A percentile compares a stretch with the other conserved stretches of the same genome.
Evolutionary conservation across 2,329 filamentous ascomycete genomes (phyloP).

Genomic region (Sclerotinia borealis): DNA sequence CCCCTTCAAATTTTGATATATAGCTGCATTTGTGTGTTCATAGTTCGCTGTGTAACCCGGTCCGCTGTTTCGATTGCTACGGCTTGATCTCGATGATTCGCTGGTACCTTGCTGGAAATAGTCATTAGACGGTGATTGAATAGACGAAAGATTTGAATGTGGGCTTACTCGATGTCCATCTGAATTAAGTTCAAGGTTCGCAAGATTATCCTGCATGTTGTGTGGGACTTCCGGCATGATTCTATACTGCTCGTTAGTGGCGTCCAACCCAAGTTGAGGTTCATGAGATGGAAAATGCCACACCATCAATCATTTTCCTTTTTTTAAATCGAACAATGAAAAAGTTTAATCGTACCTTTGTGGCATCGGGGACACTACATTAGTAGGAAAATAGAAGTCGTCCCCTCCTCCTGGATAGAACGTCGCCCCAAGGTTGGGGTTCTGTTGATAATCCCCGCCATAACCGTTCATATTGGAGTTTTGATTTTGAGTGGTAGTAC

Average conservation of each 20-base stretch:
- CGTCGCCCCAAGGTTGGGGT: slow-evolving; percentile 48
- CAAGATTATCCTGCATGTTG: slow-evolving; percentile 92
- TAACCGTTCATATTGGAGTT: slow-evolving; percentile 14
- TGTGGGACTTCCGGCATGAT: slow-evolving; percentile 93
- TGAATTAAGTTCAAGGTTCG: slow-evolving; percentile 81
- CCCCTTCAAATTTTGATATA: slow-evolving; percentile 30
- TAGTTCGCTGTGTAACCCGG: slow-evolving; percentile 30
- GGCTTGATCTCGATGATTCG: slow-evolving; percentile 12
- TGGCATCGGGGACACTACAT: slow-evolving; percentile 63
- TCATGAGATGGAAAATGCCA: not conserved
- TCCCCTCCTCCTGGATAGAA: slow-evolving; percentile 63
- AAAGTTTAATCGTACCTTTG: slow-evolving; percentile 52
- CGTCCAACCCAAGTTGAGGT: not conserved
- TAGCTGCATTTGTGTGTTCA: slow-evolving; percentile 31
- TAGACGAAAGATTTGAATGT: slow-evolving; percentile 19
- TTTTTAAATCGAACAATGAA: not conserved
- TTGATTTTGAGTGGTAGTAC: not conserved
- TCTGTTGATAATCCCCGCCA: slow-evolving; percentile 15
- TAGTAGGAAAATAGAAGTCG: slow-evolving; percentile 58
- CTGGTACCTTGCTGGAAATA: slow-evolving; percentile 15
- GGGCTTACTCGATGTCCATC: slow-evolving; percentile 27
- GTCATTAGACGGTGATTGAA: slow-evolving; percentile 24
- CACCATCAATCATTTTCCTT: not conserved
- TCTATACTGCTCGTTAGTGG: slow-evolving; percentile 41
- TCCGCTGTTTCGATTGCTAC: slow-evolving; percentile 14